Evolutionary conservation across 768 basidiomycete species (phyloP).

Genomic region (Macrolepiota fuliginosa): DNA sequence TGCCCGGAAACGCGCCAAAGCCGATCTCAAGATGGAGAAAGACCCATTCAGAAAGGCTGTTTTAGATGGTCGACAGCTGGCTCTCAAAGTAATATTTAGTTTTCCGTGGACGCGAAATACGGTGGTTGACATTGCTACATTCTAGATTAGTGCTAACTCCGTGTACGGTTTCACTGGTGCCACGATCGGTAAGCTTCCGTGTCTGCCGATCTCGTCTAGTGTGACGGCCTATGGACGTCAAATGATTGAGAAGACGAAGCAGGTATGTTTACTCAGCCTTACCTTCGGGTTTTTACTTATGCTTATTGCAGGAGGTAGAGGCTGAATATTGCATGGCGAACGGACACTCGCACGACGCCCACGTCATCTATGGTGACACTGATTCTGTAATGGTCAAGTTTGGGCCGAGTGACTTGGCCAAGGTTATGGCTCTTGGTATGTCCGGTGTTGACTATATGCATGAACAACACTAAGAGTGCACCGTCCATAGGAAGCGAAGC

Average conservation of each 20-base stretch:
- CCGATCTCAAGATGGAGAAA: slow-evolving; percentile 93
- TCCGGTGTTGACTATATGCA: background rate
- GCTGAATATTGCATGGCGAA: slow-evolving; percentile 82
- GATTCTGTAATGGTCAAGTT: slow-evolving; percentile 99
- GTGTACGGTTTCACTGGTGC: slow-evolving; percentile 99
- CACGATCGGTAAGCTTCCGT: slow-evolving; percentile 94
- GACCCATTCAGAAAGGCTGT: slow-evolving; percentile 98
- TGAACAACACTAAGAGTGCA: background rate
- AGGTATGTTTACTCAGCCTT: slow-evolving; percentile 39
- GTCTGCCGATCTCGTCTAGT: slow-evolving; percentile 93
- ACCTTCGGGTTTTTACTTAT: background rate
- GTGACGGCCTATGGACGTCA: slow-evolving; percentile 95
- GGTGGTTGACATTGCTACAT: background rate
- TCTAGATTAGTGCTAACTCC: slow-evolving; percentile 96
- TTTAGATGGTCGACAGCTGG: slow-evolving; percentile 94
- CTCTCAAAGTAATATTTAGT: slow-evolving; percentile 67
- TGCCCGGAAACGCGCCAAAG: slow-evolving; percentile 92
- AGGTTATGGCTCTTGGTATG: slow-evolving; percentile 89
- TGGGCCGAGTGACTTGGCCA: slow-evolving; percentile 81
- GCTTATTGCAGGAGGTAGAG: slow-evolving; percentile 71
- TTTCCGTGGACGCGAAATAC: background rate
- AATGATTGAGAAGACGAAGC: slow-evolving; percentile 98
- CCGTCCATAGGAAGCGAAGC: slow-evolving; percentile 75
- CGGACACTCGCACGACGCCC: slow-evolving; percentile 82
- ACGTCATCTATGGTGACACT: slow-evolving; percentile 98